phyloP scores from a whole-genome alignment of 495 filamentous ascomycete species.

The Podospora pseudocomata region DNA sequence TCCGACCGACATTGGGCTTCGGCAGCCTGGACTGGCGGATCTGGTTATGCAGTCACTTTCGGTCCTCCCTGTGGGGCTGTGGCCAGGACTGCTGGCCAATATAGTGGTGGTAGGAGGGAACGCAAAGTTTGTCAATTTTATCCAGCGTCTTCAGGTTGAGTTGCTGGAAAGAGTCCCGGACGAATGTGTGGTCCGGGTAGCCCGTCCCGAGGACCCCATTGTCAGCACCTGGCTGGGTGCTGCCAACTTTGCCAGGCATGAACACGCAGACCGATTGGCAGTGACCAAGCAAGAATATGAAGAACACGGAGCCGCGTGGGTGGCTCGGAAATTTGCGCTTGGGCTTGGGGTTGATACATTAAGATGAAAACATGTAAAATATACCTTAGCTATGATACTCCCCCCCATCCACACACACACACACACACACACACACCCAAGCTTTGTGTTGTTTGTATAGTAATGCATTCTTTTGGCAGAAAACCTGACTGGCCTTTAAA shows the following conservation, averaged over 20 bases:
- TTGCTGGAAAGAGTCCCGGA: slow-evolving; percentile 69
- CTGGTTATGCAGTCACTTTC: slow-evolving; percentile 76
- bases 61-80: slow-evolving; percentile 69
- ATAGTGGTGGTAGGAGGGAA: slow-evolving; percentile 89
- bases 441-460: too few relatives aligned
- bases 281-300: slow-evolving; percentile 88
- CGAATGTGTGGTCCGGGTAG: slow-evolving; percentile 72
- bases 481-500: too few relatives aligned
- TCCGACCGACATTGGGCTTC: slow-evolving; percentile 81
- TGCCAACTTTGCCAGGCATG: slow-evolving; percentile 66
- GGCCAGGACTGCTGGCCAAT: slow-evolving; percentile 78
- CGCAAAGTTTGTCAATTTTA: slow-evolving; percentile 71
- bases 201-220: slow-evolving; percentile 68
- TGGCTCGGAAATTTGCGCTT: slow-evolving; percentile 63
- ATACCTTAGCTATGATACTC: not conserved
- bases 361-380: not conserved
- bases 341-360: slow-evolving; percentile 25
- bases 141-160: slow-evolving; percentile 76
- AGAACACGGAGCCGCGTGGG: slow-evolving; percentile 78
- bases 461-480: too few relatives aligned
- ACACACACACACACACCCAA: too few relatives aligned
- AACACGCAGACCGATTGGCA: slow-evolving; percentile 57
- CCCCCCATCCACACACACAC: too few relatives aligned
- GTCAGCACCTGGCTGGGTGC: slow-evolving; percentile 82
- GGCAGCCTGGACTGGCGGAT: slow-evolving; percentile 77